Base-by-base conservation (phyloP, 2,329 filamentous ascomycete genomes). In the Fusarium anthophilum region DNA sequence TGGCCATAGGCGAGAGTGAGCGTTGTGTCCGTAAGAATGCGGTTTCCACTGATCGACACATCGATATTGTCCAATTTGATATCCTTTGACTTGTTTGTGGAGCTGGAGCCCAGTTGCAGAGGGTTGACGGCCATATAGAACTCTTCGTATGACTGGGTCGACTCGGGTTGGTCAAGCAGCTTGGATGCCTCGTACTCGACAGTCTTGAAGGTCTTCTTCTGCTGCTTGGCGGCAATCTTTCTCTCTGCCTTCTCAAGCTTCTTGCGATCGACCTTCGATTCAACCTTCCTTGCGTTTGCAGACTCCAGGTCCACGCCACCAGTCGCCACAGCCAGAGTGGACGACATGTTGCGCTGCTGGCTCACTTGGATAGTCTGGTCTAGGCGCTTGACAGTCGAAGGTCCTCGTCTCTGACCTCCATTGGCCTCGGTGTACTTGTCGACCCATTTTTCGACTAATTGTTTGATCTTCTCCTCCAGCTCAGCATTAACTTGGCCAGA, bases 71-170 rank as follows among this genome's bases (percentile, higher is more conserved):
- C 96, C 76, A 99, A 87, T 86, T 98, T 99, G 88, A 99, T 95
- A 81, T 99, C 96, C 88, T 99, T 99, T 83, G 95, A 98, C 91
- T 98, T 99, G 76, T 91, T 90, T 68, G 93, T 85, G 38, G 91
- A 89, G 64, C 89, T 83, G 75, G 88, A 85, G 62, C 95, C 96
- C 69, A 98, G 80, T 81, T 98, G 96, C 72, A 99, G 89, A 70
- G 96, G 96, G 83, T 99, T 99, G 86, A 99, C 96, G 61, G 94
- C 93, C 96, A 99, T 98, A 89, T 97, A 99, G 85, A 99, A 98
- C 82, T 99, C 96, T 84, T 99, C 96, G 82, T 99, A 99, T 45
- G 94, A 97, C 87, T 98, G 92, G 18, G 95, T 87, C 78, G 92
- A 90, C 78, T 96, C 93, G 8, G 94, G 89, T 83, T 94, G 90